phyloP scores from a whole-genome alignment of 257 asterid genomes.

The Fraxinus cuspidata region DNA sequence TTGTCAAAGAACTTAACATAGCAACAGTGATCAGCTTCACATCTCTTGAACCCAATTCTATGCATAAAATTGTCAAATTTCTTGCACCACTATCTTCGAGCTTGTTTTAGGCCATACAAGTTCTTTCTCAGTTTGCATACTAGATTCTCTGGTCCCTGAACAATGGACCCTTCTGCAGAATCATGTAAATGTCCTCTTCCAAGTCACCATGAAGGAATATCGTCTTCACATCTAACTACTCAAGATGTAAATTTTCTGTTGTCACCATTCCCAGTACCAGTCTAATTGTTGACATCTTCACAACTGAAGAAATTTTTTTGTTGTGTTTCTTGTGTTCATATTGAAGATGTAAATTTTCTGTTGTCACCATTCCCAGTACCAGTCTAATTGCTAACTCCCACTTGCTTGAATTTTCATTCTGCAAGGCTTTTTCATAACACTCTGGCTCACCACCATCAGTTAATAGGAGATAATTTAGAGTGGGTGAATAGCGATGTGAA shows the following conservation, averaged over 20 bases:
- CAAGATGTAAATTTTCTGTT: background rate
- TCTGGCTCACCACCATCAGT: background rate
- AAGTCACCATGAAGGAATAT: background rate
- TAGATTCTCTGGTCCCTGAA: background rate
- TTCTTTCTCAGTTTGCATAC: background rate
- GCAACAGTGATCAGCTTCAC: no score
- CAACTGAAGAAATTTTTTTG: background rate
- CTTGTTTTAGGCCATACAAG: background rate
- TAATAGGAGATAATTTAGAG: background rate
- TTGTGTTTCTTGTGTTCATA: no score
- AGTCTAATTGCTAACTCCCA: no score
- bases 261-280: background rate
- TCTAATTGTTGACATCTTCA: background rate
- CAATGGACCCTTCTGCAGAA: background rate
- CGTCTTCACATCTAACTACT: background rate
- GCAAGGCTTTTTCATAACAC: background rate
- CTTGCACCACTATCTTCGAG: no score
- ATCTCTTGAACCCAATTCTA: no score
- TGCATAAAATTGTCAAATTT: no score
- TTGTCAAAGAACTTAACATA: no score
- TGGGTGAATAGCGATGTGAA: background rate
- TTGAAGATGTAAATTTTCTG: no score
- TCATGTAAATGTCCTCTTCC: constrained; percentile 6
- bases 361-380: no score
- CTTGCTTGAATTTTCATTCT: no score